A percentile compares a stretch with the other conserved stretches of the same genome.
phyloP scores from a whole-genome alignment of 2,329 filamentous ascomycete species.

The Apiospora sp. region DNA sequence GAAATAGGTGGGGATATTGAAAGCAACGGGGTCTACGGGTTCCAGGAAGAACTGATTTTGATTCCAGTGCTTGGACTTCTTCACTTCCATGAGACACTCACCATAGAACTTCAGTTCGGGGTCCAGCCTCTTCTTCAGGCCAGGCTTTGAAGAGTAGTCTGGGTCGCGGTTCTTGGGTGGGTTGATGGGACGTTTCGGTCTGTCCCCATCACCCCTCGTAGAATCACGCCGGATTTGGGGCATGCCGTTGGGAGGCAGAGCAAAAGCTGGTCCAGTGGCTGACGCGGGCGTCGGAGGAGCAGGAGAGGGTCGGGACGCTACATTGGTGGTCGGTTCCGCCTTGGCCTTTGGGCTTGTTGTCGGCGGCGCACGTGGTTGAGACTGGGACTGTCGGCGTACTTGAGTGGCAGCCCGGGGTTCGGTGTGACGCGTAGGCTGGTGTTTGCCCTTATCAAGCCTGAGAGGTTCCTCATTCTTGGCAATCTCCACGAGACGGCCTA shows the following conservation, averaged over 20 bases:
- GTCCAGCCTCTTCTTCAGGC: constrained; percentile 90
- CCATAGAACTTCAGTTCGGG: constrained; percentile 92
- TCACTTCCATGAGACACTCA: constrained; percentile 78
- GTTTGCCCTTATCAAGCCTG: constrained; percentile 66
- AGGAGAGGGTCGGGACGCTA: constrained; percentile 34
- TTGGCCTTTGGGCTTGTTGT: constrained; percentile 46
- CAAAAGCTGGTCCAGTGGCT: constrained; percentile 68
- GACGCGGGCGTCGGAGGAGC: constrained; percentile 45
- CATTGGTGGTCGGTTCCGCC: constrained; percentile 37
- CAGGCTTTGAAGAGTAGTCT: constrained; percentile 78
- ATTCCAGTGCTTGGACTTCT: constrained; percentile 73
- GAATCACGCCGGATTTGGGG: constrained; percentile 88
- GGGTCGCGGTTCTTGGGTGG: constrained; percentile 90
- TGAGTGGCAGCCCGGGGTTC: constrained; percentile 52
- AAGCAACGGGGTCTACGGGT: constrained; percentile 90
- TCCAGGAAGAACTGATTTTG: constrained; percentile 79
- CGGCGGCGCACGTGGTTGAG: constrained; percentile 31
- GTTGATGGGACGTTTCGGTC: constrained; percentile 93
- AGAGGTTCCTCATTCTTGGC: constrained; percentile 60
- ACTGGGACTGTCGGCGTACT: constrained; percentile 37
- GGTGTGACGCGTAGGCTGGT: constrained; percentile 54
- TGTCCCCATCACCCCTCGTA: constrained; percentile 74
- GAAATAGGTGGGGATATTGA: constrained; percentile 93
- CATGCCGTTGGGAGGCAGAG: constrained; percentile 78
- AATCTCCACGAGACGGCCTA: constrained; percentile 54